These are phyloP conservation scores for Dicorynia guianensis DNA, from an alignment of 306 rosid species.

Conservation along the genomic window DNA sequence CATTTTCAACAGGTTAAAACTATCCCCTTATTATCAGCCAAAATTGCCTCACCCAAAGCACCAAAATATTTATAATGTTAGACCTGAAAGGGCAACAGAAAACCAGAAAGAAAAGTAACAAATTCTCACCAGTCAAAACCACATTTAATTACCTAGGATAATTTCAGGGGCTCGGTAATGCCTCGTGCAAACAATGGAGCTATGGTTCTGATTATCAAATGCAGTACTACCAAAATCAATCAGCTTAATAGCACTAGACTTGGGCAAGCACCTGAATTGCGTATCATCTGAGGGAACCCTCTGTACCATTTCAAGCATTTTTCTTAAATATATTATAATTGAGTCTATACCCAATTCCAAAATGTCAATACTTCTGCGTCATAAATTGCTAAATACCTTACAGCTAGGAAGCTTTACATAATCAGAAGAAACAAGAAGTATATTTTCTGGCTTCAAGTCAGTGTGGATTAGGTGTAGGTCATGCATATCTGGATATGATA, in stretches of 20 bases:
- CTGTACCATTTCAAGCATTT: constrained; percentile 81
- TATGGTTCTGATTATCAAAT: constrained; percentile 84
- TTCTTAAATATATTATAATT: constrained; percentile 45
- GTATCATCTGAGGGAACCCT: constrained; percentile 77
- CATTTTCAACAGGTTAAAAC: constrained; percentile 11
- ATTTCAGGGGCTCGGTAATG: constrained; percentile 99
- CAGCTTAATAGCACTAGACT: constrained; percentile 99
- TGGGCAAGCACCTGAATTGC: constrained; percentile 95
- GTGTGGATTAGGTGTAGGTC: constrained; percentile 89
- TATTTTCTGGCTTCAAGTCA: constrained; percentile 98
- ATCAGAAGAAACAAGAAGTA: constrained; percentile 96
- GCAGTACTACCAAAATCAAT: constrained; percentile 99
- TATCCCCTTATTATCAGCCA: constrained; percentile 14
- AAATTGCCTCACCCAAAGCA: constrained; percentile 8
- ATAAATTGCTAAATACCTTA: constrained; percentile 73
- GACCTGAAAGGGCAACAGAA: constrained; percentile 38
- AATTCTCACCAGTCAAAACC: constrained; percentile 55
- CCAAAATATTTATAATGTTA: constrained; percentile 7
- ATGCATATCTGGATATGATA: constrained; percentile 87
- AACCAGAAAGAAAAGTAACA: constrained; percentile 37
- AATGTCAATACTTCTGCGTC: constrained; percentile 39
- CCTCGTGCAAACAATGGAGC: constrained; percentile 96
- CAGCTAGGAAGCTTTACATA: constrained; percentile 81
- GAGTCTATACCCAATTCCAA: constrained; percentile 47
- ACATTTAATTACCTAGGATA: constrained; percentile 81